Evolutionary conservation across 345 rosid species (phyloP), one percentile per base, ranked within the genome.

Genomic region (Raphanus raphanistrum): DNA sequence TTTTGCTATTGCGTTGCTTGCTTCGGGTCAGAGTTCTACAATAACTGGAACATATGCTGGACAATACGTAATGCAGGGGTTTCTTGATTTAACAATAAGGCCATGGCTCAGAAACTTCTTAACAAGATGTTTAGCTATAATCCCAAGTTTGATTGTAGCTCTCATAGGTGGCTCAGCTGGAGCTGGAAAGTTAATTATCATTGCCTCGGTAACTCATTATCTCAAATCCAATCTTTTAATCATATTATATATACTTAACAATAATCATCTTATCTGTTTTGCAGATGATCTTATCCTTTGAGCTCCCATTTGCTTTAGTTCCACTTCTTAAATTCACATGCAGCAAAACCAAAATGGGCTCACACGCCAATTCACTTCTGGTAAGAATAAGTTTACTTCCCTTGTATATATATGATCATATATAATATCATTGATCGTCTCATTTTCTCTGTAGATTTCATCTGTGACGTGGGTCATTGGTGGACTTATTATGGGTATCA

Each of bases 21-120:
- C 98, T 63, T 95, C 99, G 0, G 99, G 99, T 69, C 98, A 95
- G 83, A 95, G 99, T 80, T 95, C 99, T 16, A 95, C 99, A 2
- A 92, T 95, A 72, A 95, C 99, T 1, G 99, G 99, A 80, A 95
- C 99, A 29, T 95, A 92, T 82, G 99, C 99, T 17, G 99, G 99
- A 70, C 99, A 95, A 74, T 95, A 95, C 83, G 98, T 95, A 32
- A 92, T 90, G 99, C 99, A 92, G 90, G 98, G 99, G 28, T 92
- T 95, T 77, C 90, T 95, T 70, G 88, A 92, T 84, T 75, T 95
- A 66, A 86, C 89, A 71, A 74, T 91, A 70, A 81, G 63, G 66
- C 90, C 99, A 15, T 95, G 99, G 99, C 5, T 92, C 31, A 83
- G 98, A 50, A 95, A 95, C 87, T 78, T 92, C 41, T 74, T 92